These are phyloP conservation scores for Triglochin maritima DNA, from an alignment of 106 monocot species.

Conservation along the genomic window DNA sequence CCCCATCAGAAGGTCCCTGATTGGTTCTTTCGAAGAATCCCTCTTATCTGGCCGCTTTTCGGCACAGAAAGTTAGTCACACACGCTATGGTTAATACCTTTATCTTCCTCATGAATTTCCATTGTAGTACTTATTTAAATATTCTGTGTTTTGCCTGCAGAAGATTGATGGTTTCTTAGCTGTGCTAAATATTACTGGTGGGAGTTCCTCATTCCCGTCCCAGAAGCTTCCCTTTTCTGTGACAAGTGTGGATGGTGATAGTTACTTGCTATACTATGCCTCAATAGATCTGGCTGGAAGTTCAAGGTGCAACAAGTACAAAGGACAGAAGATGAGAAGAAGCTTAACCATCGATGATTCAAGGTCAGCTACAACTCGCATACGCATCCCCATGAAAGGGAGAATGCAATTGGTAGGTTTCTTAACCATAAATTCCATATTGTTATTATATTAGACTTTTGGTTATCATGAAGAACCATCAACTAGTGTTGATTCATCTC, in stretches of 20 bases:
- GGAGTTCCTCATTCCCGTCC: slow-evolving; percentile 58
- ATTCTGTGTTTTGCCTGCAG: slow-evolving; percentile 27
- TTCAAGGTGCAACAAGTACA: slow-evolving; percentile 29
- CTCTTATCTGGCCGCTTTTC: slow-evolving; percentile 82
- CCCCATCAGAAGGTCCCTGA: slow-evolving; percentile 71
- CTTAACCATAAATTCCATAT: neutral
- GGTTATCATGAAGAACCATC: no score
- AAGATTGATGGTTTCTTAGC: slow-evolving; percentile 89
- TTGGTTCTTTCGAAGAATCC: slow-evolving; percentile 99
- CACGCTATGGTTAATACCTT: neutral
- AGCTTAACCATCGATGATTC: slow-evolving; percentile 67
- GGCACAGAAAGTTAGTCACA: slow-evolving; percentile 61
- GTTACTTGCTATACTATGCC: slow-evolving; percentile 75
- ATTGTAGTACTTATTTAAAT: neutral
- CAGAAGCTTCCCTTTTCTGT: slow-evolving; percentile 89
- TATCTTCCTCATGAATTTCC: neutral
- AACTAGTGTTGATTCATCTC: no score
- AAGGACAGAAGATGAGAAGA: slow-evolving; percentile 46
- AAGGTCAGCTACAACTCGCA: slow-evolving; percentile 48
- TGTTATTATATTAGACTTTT: neutral
- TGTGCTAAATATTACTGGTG: slow-evolving; percentile 77
- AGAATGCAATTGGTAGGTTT: slow-evolving; percentile 79
- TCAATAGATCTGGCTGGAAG: slow-evolving; percentile 74
- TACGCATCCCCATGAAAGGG: slow-evolving; percentile 82
- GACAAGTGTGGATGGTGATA: slow-evolving; percentile 75